These are phyloP conservation scores for Microdochium trichocladiopsis DNA, from an alignment of 2,329 filamentous ascomycete genomes.

Conservation along the genomic window DNA sequence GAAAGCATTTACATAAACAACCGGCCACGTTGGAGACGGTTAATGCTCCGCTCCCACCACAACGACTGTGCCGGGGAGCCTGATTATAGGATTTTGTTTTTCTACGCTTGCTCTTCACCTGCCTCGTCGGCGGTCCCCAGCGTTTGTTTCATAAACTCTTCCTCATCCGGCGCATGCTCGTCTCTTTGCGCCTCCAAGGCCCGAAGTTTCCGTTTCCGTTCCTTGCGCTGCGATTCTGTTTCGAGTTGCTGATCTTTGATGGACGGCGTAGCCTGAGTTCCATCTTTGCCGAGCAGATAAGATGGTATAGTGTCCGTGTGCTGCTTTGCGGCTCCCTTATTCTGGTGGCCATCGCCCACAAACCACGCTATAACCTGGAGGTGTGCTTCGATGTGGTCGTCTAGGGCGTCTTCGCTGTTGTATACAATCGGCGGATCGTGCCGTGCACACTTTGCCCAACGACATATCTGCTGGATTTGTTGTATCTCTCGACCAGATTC, in stretches of 20 bases:
- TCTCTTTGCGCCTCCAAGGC: slow-evolving; percentile 34
- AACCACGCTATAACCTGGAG: slow-evolving; percentile 48
- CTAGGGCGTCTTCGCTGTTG: slow-evolving; percentile 24
- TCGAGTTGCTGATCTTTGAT: slow-evolving; percentile 45
- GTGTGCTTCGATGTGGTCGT: slow-evolving; percentile 48
- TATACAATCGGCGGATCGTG: slow-evolving; percentile 10
- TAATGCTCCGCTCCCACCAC: too few species aligned
- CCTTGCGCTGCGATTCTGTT: slow-evolving; percentile 34
- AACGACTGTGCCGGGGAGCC: too few species aligned
- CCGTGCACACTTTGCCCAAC: slow-evolving; percentile 32
- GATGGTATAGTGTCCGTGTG: slow-evolving; percentile 26
- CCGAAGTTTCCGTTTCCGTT: slow-evolving; percentile 35
- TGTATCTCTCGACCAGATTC: neutral
- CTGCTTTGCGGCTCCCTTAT: slow-evolving; percentile 21
- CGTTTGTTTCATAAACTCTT: slow-evolving; percentile 22
- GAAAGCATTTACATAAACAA: too few species aligned
- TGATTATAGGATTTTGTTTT: too few species aligned
- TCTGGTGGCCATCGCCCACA: slow-evolving; percentile 50
- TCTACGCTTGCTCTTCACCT: neutral
- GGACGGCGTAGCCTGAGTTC: slow-evolving; percentile 52
- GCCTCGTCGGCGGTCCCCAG: neutral
- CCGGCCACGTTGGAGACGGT: too few species aligned
- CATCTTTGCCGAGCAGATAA: slow-evolving; percentile 44
- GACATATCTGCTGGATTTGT: slow-evolving; percentile 17
- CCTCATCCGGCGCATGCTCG: slow-evolving; percentile 36